Base-by-base conservation (phyloP, 805 yeast species). In the Wickerhamiella shivajii region DNA sequence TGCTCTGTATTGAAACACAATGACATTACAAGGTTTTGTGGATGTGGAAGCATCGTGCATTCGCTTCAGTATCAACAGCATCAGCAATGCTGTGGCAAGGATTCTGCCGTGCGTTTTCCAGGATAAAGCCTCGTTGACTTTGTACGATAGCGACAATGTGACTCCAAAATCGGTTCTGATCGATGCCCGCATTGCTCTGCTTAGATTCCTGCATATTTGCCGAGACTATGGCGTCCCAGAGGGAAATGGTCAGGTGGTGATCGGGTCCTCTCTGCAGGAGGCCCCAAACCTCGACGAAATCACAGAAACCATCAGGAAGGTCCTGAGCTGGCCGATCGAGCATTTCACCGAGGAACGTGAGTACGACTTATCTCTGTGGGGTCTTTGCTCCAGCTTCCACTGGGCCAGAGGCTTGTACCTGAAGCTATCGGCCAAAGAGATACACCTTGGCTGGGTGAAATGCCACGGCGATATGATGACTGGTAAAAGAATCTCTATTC, bases 21-120 rank as follows among this genome's bases (percentile, higher is more conserved):
- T 30, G 33, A 18, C 32, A 12, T 16, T 30, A 15, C 29, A 27
- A 12, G 39, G 34, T n/a, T 36, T 77, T 29, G 83, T 76, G 3
- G 85, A 78, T 50, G 74, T 78, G 14, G 87, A 85, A 6, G 73
- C 85, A 13, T 74, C 75, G 47, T 85, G 81, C 24, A 66, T 77
- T 29, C 58, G 85, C 33, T 75, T 78, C 47, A 69, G 79, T 26
- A 75, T 77, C 25, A 71, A 81, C 12, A 74, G 83, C 2, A 63
- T 69, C 31, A 75, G 77, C 3, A 61, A 76, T 1, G 74, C 68
- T 40, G 78, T 74, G 50, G 80, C 81, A 1, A 62, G 90, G 40
- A 72, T 74, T 4, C 69, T 78, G 68, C 87, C 90, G 1, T 74
- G 81, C 49, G 72, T 77, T 8, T 77, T 71, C 55, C 79, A 77